These are phyloP conservation scores for Friedmanniomyces endolithicus DNA, from an alignment of 495 filamentous ascomycete genomes.

Conservation along the genomic window DNA sequence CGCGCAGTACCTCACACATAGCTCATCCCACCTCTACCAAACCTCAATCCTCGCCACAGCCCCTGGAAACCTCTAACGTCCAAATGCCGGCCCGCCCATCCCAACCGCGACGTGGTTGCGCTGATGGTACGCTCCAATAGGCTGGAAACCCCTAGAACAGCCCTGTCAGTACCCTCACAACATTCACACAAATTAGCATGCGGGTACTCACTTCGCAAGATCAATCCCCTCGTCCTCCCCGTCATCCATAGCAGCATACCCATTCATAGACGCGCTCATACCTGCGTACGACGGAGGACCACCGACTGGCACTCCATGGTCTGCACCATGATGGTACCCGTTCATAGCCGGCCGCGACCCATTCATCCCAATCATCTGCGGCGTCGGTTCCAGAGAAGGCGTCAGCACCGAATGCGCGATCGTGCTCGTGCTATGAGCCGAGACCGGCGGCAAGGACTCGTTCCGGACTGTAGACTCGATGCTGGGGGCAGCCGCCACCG, in stretches of 20 bases:
- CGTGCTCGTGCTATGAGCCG: not conserved
- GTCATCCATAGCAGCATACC: not conserved
- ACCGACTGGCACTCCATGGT: not conserved
- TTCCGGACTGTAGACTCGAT: not conserved
- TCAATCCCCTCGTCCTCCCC: conserved; percentile 21
- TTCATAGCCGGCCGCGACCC: not conserved
- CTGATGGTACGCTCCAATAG: conserved; percentile 17
- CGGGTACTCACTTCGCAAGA: conserved; percentile 18
- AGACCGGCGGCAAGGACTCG: not conserved
- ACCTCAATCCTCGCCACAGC: not conserved
- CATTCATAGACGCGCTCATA: not conserved
- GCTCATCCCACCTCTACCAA: too few species aligned
- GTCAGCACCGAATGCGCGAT: not conserved
- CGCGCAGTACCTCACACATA: too few species aligned
- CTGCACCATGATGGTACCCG: conserved; percentile 6
- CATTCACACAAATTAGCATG: not conserved
- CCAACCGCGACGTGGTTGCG: conserved; percentile 17
- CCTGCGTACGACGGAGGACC: not conserved
- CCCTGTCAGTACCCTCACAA: not conserved
- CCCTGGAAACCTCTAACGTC: not conserved
- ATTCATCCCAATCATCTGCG: not conserved
- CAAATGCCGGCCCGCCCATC: conserved; percentile 11
- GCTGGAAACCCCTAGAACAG: conserved; percentile 17
- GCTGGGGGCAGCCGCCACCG: not conserved
- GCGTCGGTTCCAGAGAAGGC: not conserved